Evolutionary conservation across 164 flowering plant species (phyloP).

Genomic region (Macadamia tetraphylla): DNA sequence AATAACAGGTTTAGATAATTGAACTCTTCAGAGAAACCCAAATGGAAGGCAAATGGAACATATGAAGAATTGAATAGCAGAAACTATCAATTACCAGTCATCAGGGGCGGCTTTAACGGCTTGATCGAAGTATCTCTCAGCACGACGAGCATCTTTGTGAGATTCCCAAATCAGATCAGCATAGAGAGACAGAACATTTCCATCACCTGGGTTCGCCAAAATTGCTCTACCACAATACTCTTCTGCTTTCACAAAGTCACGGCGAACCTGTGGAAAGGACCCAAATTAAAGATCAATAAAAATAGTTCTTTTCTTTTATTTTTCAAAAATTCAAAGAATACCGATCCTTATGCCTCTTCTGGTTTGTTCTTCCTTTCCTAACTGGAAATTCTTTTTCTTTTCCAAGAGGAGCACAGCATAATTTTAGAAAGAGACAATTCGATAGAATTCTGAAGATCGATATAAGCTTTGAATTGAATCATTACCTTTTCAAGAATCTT

Average conservation of each 20-base stretch:
- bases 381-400: not conserved
- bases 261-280: constrained; percentile 44
- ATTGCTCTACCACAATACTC: constrained; percentile 85
- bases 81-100: constrained; percentile 47
- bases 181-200: constrained; percentile 53
- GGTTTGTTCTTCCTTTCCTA: not conserved
- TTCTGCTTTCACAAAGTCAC: constrained; percentile 64
- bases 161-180: constrained; percentile 74
- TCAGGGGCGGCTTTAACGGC: constrained; percentile 84
- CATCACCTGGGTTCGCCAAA: constrained; percentile 64
- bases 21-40: not conserved
- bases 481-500: constrained; percentile 56
- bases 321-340: no score
- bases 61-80: not conserved
- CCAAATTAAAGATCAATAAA: not conserved
- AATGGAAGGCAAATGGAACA: not conserved
- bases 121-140: constrained; percentile 69
- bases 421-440: no score
- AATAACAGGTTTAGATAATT: not conserved
- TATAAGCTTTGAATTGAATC: not conserved
- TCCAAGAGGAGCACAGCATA: not conserved
- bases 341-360: no score
- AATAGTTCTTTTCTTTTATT: no score
- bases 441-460: not conserved
- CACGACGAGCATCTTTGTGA: constrained; percentile 55